Percentiles rank a stretch among this genome's conserved stretches.
Evolutionary conservation across 1,139 yeast species (phyloP).

Genomic region (Waltiozyma sp.): DNA sequence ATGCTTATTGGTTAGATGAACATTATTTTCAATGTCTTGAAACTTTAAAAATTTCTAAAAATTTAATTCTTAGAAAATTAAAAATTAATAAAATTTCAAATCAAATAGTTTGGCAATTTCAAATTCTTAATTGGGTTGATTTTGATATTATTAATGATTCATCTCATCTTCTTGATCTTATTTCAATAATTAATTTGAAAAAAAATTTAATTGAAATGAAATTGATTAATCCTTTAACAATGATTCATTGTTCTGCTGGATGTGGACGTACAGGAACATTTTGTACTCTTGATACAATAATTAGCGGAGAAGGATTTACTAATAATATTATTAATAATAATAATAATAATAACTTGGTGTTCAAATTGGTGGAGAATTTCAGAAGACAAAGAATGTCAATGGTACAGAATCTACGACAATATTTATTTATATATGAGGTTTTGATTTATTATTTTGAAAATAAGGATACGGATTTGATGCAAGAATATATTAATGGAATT

Average conservation of each 20-base stretch:
- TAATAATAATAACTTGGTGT: conserved; percentile 36
- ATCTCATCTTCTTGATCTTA: conserved; percentile 21
- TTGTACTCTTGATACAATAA: conserved; percentile 52
- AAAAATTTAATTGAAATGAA: conserved; percentile 11
- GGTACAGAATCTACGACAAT: conserved; percentile 79
- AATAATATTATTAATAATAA: background rate
- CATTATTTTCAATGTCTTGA: conserved; percentile 7
- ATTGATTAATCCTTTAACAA: conserved; percentile 20
- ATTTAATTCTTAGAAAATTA: conserved; percentile 28
- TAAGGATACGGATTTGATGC: background rate
- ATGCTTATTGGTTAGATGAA: conserved; percentile 37
- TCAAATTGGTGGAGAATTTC: conserved; percentile 35
- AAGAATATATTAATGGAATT: too few species aligned
- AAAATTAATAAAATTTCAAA: conserved; percentile 21
- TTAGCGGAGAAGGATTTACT: conserved; percentile 5
- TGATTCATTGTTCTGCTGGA: conserved; percentile 85
- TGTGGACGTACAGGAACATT: conserved; percentile 89
- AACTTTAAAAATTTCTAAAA: conserved; percentile 7
- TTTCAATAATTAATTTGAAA: conserved; percentile 23
- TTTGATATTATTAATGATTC: conserved; percentile 36
- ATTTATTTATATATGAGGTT: conserved; percentile 59
- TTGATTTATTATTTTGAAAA: conserved; percentile 20
- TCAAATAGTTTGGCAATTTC: conserved; percentile 46
- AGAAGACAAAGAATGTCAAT: conserved; percentile 70
- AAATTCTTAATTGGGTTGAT: conserved; percentile 73